Conservation (phyloP, 306 rosid species). For the Cucurbita argyrosperma region DNA sequence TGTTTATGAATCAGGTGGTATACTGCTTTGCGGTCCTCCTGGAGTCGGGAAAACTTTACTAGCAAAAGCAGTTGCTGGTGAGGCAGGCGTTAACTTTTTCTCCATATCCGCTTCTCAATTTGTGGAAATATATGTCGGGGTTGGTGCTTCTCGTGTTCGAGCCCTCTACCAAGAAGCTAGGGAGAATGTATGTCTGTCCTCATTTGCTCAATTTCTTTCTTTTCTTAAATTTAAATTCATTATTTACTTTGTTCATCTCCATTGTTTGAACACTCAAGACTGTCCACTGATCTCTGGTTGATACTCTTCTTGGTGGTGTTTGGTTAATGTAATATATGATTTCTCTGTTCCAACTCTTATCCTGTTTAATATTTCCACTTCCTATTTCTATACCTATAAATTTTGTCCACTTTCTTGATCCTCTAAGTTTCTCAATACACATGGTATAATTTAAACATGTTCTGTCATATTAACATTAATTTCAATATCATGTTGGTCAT, state of each 20-base stretch:
- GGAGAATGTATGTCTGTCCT: slow-evolving; percentile 47
- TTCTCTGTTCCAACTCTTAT: neutral
- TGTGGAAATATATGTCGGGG: slow-evolving; percentile 93
- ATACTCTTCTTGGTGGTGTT: neutral
- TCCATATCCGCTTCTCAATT: slow-evolving; percentile 97
- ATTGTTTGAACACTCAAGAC: neutral
- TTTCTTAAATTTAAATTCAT: neutral
- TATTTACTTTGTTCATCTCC: neutral
- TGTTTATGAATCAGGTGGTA: slow-evolving; percentile 65
- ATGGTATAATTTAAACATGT: neutral
- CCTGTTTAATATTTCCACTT: neutral
- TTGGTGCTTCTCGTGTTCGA: slow-evolving; percentile 98
- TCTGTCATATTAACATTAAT: slow-evolving; percentile 1
- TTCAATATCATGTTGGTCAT: slow-evolving; percentile 8
- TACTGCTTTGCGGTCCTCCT: slow-evolving; percentile 97
- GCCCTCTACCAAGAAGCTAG: slow-evolving; percentile 90
- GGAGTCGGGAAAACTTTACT: slow-evolving; percentile 97
- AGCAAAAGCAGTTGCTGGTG: slow-evolving; percentile 99
- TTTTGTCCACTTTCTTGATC: neutral
- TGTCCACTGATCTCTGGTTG: neutral
- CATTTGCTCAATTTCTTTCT: slow-evolving; percentile 6
- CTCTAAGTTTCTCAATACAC: neutral
- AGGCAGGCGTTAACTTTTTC: slow-evolving; percentile 98
- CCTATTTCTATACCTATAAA: neutral
- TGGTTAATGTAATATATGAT: neutral